Percentiles rank a stretch among this genome's conserved stretches.
These are phyloP conservation scores for Lactarius evosmus DNA, from an alignment of 768 basidiomycete species.

Conservation along the genomic window DNA sequence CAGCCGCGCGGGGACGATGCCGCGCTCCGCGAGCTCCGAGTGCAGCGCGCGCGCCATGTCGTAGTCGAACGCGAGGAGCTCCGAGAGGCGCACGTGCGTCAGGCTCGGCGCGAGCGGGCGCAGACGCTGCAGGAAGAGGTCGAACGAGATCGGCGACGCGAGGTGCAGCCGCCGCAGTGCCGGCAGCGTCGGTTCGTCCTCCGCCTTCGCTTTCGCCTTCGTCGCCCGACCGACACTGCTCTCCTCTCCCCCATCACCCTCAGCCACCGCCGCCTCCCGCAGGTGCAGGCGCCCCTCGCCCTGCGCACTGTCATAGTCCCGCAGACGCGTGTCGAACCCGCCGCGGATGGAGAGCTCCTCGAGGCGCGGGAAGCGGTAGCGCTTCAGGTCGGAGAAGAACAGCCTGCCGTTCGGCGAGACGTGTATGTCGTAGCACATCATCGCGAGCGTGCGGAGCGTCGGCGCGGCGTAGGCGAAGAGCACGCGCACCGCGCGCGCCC, in stretches of 20 bases:
- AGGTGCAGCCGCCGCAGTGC: constrained; percentile 24
- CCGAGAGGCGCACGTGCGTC: constrained; percentile 26
- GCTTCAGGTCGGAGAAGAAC: constrained; percentile 25
- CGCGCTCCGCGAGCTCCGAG: constrained; percentile 27
- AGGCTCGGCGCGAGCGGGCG: constrained; percentile 23
- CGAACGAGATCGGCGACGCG: constrained; percentile 26
- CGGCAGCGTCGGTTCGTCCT: constrained; percentile 14
- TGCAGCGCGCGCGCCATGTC: constrained; percentile 22
- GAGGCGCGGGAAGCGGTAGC: constrained; percentile 18
- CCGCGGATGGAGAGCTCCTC: constrained; percentile 27
- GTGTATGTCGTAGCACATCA: constrained; percentile 28
- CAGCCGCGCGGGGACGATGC: constrained; percentile 20
- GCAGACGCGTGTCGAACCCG: constrained; percentile 25
- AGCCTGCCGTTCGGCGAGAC: constrained; percentile 25
- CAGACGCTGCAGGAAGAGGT: constrained; percentile 24
- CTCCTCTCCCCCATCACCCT: background rate
- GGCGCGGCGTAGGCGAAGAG: constrained; percentile 25
- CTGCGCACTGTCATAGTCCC: constrained; percentile 13
- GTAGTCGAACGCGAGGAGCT: constrained; percentile 27
- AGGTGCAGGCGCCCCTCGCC: background rate
- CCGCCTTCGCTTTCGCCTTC: background rate
- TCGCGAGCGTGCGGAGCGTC: constrained; percentile 25
- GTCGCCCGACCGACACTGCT: background rate
- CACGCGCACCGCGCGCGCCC: constrained; percentile 21
- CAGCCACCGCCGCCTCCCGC: background rate